These are phyloP conservation scores for Naematelia aurantialba DNA, from an alignment of 768 basidiomycete genomes.

Conservation along the genomic window DNA sequence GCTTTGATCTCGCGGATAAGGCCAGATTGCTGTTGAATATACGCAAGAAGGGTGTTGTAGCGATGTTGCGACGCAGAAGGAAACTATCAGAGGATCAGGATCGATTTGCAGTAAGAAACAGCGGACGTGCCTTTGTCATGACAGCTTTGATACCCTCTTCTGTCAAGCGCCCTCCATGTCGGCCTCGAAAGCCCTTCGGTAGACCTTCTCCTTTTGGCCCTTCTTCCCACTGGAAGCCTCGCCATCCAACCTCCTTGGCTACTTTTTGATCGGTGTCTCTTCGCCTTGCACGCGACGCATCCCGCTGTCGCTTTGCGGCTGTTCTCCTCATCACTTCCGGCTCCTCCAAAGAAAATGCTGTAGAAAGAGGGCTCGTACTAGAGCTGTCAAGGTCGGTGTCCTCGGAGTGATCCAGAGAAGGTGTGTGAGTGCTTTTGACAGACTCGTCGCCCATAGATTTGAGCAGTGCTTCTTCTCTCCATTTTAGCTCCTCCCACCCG, in stretches of 20 bases:
- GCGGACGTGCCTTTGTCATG: constrained; percentile 58
- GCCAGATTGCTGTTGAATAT: constrained; percentile 74
- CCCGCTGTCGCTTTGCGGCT: constrained; percentile 16
- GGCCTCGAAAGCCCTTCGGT: constrained; percentile 39
- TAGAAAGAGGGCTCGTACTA: constrained; percentile 27
- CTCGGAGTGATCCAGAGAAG: constrained; percentile 15
- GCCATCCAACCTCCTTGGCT: constrained; percentile 37
- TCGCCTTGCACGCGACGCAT: constrained; percentile 11
- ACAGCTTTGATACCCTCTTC: constrained; percentile 49
- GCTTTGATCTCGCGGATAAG: constrained; percentile 55
- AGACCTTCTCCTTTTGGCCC: constrained; percentile 36
- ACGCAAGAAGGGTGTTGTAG: constrained; percentile 73
- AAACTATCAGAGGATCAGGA: constrained; percentile 59
- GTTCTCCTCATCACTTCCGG: constrained; percentile 24
- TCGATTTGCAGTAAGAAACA: constrained; percentile 54
- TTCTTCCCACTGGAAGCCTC: constrained; percentile 48
- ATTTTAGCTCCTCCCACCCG: constrained; percentile 68
- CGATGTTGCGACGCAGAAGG: constrained; percentile 82
- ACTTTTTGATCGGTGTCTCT: constrained; percentile 29
- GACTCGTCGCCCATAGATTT: constrained; percentile 15
- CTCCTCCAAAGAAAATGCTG: constrained; percentile 23
- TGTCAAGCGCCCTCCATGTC: constrained; percentile 43
- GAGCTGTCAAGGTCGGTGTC: constrained; percentile 18
- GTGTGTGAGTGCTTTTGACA: constrained; percentile 8
- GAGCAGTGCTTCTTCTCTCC: constrained; percentile 25